phyloP scores from a whole-genome alignment of 352 stramenopile species.

The Phytophthora quininea region DNA sequence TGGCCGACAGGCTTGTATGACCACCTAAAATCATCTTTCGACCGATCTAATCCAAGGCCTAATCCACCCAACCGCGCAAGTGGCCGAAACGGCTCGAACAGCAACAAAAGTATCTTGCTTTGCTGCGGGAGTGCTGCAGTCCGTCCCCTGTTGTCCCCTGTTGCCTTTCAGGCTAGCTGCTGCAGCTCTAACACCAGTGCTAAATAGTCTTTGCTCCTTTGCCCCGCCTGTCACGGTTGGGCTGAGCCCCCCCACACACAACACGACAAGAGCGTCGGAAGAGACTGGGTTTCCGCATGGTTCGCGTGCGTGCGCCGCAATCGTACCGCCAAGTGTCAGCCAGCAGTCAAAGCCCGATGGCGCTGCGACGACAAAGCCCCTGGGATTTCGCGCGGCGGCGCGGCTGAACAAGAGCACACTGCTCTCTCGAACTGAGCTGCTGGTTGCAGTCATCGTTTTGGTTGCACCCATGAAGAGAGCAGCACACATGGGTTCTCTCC shows the following conservation, averaged over 20 bases:
- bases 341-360: not conserved
- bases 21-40: too few relatives aligned
- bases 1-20: too few relatives aligned
- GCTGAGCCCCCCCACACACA: conserved; percentile 10
- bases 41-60: too few relatives aligned
- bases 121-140: too few relatives aligned
- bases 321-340: not conserved
- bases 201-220: too few relatives aligned
- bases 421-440: not conserved
- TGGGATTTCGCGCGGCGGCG: not conserved
- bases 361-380: not conserved
- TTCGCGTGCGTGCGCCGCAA: conserved; percentile 25
- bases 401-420: not conserved
- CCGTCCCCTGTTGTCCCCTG: too few relatives aligned
- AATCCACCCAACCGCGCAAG: too few relatives aligned
- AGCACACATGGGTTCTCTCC: not conserved
- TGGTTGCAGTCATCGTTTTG: not conserved
- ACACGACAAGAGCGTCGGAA: conserved; percentile 32
- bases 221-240: not conserved
- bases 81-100: too few relatives aligned
- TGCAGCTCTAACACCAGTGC: too few relatives aligned
- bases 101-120: too few relatives aligned
- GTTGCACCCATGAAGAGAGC: not conserved
- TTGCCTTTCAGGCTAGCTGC: too few relatives aligned
- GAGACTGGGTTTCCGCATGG: conserved; percentile 32